These are phyloP conservation scores for Nyssa sinensis DNA, from an alignment of 148 eudicot genomes.

Conservation along the genomic window DNA sequence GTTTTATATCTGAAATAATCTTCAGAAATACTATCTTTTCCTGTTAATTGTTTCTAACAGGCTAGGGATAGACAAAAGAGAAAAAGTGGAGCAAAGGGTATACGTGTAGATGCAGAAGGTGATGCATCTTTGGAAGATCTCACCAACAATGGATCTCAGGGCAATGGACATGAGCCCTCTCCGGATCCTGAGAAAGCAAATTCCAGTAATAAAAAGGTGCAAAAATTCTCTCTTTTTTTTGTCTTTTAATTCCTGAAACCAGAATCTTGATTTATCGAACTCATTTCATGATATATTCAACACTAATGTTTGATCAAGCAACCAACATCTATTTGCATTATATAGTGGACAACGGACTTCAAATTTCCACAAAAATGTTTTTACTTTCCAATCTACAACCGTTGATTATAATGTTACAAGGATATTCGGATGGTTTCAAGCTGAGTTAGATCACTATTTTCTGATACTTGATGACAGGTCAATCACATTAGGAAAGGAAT, in stretches of 20 bases:
- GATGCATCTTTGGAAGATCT: constrained; percentile 90
- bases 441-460: background rate
- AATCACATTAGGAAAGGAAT: background rate
- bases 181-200: constrained; percentile 59
- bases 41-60: constrained; percentile 27
- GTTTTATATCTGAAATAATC: background rate
- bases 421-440: background rate
- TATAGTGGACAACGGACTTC: background rate
- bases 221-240: no score
- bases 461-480: background rate
- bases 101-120: constrained; percentile 90
- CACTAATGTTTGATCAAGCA: background rate
- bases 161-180: constrained; percentile 44
- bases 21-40: background rate
- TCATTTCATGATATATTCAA: background rate
- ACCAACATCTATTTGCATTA: background rate
- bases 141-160: constrained; percentile 44
- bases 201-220: constrained; percentile 67
- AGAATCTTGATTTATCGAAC: background rate
- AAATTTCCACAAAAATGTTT: constrained; percentile 1
- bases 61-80: constrained; percentile 85
- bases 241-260: background rate
- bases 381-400: background rate
- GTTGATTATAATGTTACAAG: background rate
- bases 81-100: constrained; percentile 67